A percentile compares a stretch with the other conserved stretches of the same genome.
These are phyloP conservation scores for Pythium aristosporum DNA, from an alignment of 352 stramenopile species.

Conservation along the genomic window DNA sequence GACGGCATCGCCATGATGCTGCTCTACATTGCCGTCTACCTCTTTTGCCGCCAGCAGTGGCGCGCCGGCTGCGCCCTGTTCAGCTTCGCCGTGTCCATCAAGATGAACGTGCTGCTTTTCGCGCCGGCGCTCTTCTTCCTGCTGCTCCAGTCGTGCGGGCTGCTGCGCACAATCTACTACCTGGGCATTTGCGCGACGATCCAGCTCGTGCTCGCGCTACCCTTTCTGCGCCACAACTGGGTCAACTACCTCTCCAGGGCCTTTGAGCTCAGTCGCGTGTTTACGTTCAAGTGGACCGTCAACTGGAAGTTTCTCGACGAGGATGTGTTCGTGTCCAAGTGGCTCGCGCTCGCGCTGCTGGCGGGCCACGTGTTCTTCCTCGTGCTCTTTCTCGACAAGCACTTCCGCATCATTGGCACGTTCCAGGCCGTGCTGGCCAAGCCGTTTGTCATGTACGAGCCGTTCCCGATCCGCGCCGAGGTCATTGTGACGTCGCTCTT, in stretches of 20 bases:
- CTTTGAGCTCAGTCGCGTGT: constrained; percentile 97
- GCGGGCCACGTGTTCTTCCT: constrained; percentile 67
- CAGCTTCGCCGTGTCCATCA: constrained; percentile 96
- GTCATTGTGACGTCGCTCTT: constrained; percentile 89
- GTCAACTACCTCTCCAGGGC: constrained; percentile 95
- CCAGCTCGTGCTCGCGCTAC: constrained; percentile 89
- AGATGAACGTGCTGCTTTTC: constrained; percentile 99
- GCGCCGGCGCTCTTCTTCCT: constrained; percentile 95
- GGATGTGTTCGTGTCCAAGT: constrained; percentile 71
- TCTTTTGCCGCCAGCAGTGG: constrained; percentile 83
- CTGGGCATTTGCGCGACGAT: constrained; percentile 92
- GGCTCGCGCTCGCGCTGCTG: constrained; percentile 61
- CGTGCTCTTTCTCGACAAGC: constrained; percentile 76
- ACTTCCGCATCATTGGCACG: constrained; percentile 78
- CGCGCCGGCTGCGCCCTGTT: constrained; percentile 92
- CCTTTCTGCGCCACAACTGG: constrained; percentile 95
- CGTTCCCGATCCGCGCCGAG: constrained; percentile 78
- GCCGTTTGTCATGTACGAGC: constrained; percentile 70
- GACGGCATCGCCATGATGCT: constrained; percentile 96
- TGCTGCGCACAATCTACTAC: constrained; percentile 79
- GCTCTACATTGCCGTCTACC: constrained; percentile 91
- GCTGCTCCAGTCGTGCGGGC: constrained; percentile 89
- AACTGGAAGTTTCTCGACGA: constrained; percentile 95
- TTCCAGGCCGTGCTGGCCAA: constrained; percentile 70
- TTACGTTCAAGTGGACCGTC: constrained; percentile 99